phyloP scores from a whole-genome alignment of 2,329 filamentous ascomycete genomes.

The Botryotinia narcissicola region DNA sequence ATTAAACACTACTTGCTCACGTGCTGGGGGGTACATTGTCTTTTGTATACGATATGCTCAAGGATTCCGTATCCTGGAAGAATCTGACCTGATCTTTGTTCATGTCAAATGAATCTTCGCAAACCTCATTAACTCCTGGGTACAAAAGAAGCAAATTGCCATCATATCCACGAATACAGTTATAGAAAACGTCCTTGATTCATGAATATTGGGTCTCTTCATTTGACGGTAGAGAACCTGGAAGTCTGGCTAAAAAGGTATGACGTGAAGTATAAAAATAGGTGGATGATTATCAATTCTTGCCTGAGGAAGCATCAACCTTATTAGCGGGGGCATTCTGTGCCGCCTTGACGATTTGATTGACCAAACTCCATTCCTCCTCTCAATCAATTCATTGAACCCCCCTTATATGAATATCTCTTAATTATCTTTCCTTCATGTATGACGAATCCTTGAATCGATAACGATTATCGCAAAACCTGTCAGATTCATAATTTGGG shows the following conservation, averaged over 20 bases:
- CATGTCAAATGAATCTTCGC: background rate
- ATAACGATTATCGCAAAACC: constrained; percentile 15
- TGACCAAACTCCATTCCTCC: constrained; percentile 15
- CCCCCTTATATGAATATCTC: constrained; percentile 17
- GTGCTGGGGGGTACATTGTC: background rate
- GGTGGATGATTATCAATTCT: background rate
- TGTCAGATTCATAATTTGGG: constrained; percentile 8
- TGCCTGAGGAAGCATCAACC: background rate
- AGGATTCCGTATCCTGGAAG: background rate
- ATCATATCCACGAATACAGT: background rate
- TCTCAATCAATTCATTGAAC: constrained; percentile 10
- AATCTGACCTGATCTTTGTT: background rate
- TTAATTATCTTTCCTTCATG: constrained; percentile 19
- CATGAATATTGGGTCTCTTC: background rate
- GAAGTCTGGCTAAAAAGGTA: background rate
- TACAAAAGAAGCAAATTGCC: background rate
- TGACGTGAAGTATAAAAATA: constrained; percentile 9
- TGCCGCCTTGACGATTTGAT: constrained; percentile 17
- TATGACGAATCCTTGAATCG: constrained; percentile 9
- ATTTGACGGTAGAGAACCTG: background rate
- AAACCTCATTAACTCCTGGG: background rate
- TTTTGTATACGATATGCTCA: background rate
- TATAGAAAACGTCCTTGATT: background rate
- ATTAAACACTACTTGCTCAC: background rate
- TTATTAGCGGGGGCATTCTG: constrained; percentile 21